These are phyloP conservation scores for Skeletonema costatum DNA, from an alignment of 108 stramenopile genomes.

Conservation along the genomic window DNA sequence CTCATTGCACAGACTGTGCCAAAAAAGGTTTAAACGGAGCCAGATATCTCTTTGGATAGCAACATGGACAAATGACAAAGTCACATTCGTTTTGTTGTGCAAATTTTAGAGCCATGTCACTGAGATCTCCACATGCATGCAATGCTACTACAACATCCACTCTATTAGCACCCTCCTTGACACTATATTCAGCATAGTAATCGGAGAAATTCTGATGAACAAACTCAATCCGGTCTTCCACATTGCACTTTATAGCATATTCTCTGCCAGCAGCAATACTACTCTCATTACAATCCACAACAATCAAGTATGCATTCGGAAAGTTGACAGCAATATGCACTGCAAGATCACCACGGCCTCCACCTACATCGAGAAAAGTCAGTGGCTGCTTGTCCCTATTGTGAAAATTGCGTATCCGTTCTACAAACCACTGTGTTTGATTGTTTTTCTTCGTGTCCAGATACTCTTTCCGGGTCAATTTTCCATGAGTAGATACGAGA, in stretches of 20 bases:
- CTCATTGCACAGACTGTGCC: constrained; percentile 25
- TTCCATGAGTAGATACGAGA: constrained; percentile 32
- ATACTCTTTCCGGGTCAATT: constrained; percentile 51
- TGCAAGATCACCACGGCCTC: constrained; percentile 66
- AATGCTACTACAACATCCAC: constrained; percentile 60
- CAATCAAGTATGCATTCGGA: constrained; percentile 37
- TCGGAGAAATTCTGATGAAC: constrained; percentile 34
- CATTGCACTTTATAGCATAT: constrained; percentile 22
- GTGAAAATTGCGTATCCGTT: constrained; percentile 29
- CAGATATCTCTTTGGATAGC: constrained; percentile 45
- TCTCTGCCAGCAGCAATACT: constrained; percentile 49
- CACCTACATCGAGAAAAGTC: constrained; percentile 63
- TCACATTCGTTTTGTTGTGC: constrained; percentile 45
- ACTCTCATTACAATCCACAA: constrained; percentile 58
- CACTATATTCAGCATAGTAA: constrained; percentile 41
- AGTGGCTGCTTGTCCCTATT: neutral
- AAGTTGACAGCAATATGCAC: constrained; percentile 48
- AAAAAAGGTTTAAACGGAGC: constrained; percentile 25
- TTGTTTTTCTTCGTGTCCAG: constrained; percentile 51
- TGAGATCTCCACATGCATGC: constrained; percentile 74
- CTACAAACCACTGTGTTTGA: constrained; percentile 53
- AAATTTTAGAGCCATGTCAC: constrained; percentile 60
- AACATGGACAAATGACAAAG: constrained; percentile 69
- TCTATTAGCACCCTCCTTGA: constrained; percentile 42
- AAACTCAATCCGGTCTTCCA: constrained; percentile 24